Conservation (phyloP, 345 rosid genomes). For the Eucalyptus tenuipes region DNA sequence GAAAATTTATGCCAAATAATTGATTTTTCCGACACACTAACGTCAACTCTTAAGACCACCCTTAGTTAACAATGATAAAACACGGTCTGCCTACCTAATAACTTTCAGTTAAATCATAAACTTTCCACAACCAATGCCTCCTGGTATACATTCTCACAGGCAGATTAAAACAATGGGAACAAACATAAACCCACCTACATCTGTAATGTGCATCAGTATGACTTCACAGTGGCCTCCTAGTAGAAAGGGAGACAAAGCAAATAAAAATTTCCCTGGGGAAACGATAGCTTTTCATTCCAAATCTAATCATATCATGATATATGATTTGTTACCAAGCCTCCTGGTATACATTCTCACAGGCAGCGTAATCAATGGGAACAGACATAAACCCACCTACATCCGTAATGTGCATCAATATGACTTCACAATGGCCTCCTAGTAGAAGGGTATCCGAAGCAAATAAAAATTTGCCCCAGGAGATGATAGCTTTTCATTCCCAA, state of each 20-base stretch:
- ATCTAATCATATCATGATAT: background rate
- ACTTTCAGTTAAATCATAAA: background rate
- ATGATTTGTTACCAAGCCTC: background rate
- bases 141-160: background rate
- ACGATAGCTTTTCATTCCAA: background rate
- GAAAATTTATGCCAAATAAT: background rate
- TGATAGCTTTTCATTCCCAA: background rate
- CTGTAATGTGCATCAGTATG: background rate
- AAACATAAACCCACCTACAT: background rate
- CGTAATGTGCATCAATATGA: background rate
- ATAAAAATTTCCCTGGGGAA: background rate
- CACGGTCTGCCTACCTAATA: background rate
- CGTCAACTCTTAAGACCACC: background rate
- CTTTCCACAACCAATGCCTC: background rate
- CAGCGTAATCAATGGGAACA: background rate
- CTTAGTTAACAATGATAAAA: background rate
- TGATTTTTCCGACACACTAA: background rate
- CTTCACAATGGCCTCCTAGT: background rate
- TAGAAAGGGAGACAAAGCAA: background rate
- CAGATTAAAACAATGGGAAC: background rate
- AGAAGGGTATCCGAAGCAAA: background rate
- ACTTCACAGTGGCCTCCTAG: background rate
- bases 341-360: background rate
- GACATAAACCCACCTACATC: background rate
- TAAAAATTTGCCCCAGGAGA: background rate